Evolutionary conservation across 495 filamentous ascomycete species (phyloP), one percentile per base, ranked within the genome.

Genomic region (Podospora australis): DNA sequence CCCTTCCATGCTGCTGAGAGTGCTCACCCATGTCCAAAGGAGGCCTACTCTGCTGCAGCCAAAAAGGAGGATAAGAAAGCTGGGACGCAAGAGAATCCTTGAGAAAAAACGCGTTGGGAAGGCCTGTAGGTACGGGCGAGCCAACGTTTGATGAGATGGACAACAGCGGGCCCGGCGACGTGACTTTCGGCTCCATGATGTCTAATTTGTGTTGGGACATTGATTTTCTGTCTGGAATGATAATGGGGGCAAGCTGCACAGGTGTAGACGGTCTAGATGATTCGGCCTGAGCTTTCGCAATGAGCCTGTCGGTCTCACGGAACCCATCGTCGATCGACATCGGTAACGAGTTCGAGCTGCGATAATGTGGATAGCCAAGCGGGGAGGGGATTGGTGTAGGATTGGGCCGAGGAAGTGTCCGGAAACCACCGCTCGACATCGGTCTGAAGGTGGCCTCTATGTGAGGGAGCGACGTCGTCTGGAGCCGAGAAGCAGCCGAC

Each of bases 91-190:
- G 10, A 4, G 60, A 48, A 19, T 61, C 60, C 0, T 35, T 17
- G 6, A 48, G 47, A 16, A 51, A 61, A 30, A 58, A 61, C 0
- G 58, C 48, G 4, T 60, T 48, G 0, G n/a, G 17, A 16, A 5
- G 14, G 10, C 7, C 23, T 3, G 38, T 1, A 30, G 16, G 11
- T 24, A 46, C 41, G 6, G 57, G 54, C 13, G 48, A 52, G 2
- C 57, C 57, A 1, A 60, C 59, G 28, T 60, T 53, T 7, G 50
- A 49, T 8, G 56, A 49, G 30, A 57, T 55, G 8, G 42, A 39
- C 2, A 34, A 17, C 6, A 29, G 4, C 23, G 59, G 59, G 7
- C 57, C 56, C 4, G 59, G 56, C 2, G 59, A 59, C 6, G 16
- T 19, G 2, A 55, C 43, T 23, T 60, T 57, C 8, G 59, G 59